Evolutionary conservation across 2,329 filamentous ascomycete species (phyloP).

Genomic region (Didymosphaeria variabile): DNA sequence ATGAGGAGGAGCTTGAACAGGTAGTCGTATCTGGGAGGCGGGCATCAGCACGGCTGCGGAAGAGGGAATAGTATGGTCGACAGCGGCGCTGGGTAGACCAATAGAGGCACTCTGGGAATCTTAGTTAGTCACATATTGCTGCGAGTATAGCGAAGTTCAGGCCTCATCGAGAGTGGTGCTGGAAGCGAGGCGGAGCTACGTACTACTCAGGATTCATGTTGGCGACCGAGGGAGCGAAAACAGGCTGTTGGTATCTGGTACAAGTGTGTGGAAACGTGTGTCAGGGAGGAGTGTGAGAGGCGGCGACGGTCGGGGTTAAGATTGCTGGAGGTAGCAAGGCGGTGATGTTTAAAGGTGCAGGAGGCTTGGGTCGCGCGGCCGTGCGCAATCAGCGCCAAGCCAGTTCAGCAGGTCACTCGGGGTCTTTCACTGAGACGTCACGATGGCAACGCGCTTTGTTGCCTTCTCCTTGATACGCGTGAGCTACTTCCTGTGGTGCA

Average conservation of each 20-base stretch:
- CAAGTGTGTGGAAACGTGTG: constrained; percentile 15
- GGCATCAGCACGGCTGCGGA: constrained; percentile 32
- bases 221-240: constrained; percentile 42
- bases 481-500: not conserved
- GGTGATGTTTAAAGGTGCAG: constrained; percentile 16
- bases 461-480: not conserved
- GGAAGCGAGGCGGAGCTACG: constrained; percentile 55
- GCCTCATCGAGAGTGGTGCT: constrained; percentile 38
- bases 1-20: constrained; percentile 99
- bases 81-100: constrained; percentile 9
- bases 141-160: constrained; percentile 18
- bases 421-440: constrained; percentile 10
- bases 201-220: constrained; percentile 95
- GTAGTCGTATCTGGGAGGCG: constrained; percentile 89
- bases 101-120: constrained; percentile 34
- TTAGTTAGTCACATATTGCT: constrained; percentile 36
- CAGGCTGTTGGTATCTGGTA: constrained; percentile 20
- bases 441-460: constrained; percentile 5
- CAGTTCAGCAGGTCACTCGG: constrained; percentile 6
- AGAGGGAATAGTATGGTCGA: constrained; percentile 13
- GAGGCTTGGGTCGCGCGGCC: constrained; percentile 11
- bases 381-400: constrained; percentile 16
- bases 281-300: constrained; percentile 2
- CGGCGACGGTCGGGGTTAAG: constrained; percentile 16
- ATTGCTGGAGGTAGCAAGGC: constrained; percentile 8